Evolutionary conservation across 768 basidiomycete species (phyloP), one percentile per base, ranked within the genome.

Genomic region (Macrocybe gigantea): DNA sequence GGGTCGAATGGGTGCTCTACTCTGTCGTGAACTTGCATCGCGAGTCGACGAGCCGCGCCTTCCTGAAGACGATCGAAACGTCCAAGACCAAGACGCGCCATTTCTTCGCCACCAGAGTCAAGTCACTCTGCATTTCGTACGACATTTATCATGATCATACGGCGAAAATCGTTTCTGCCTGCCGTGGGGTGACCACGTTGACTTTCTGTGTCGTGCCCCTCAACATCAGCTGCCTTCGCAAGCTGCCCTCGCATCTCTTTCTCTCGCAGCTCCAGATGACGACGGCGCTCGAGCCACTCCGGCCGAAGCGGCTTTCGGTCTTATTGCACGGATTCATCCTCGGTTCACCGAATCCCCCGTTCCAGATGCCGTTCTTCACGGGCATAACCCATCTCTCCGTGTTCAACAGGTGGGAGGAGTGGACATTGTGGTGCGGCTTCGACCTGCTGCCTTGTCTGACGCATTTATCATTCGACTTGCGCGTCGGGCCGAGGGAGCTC

Each of bases 391-490:
- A 72, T 49, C 61, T 73, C 9, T 64, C 67, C 1, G 60, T 74
- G 30, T 56, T 65, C 12, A 70, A 72, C 49, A 61, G 57, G 50
- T 74, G 71, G 71, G 66, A 72, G 35, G 69, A 72, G 7, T 74
- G 72, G 71, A 63, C 62, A 5, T 52, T 60, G 1, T 73, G 70
- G 69, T 50, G 58, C 3, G 64, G 58, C n/a, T 60, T 60, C 41
- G 57, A 57, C 2, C 47, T 55, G 2, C 50, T 68, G 22, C 64
- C 61, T 9, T 53, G 52, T 11, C 63, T 72, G 32, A 65, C 68
- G 1, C 64, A 69, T 52, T 51, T 72, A 41, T 68, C 70, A 33
- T 62, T 71, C 41, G 71, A 72, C 33, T 48, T 72, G 6, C 57
- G 53, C 22, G 67, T 68, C 29, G 65, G 64, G 6, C 59, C 61